phyloP scores from a whole-genome alignment of 225 moss, liverwort and hornwort species.

The Bryoerythrophyllum caledonicum region DNA sequence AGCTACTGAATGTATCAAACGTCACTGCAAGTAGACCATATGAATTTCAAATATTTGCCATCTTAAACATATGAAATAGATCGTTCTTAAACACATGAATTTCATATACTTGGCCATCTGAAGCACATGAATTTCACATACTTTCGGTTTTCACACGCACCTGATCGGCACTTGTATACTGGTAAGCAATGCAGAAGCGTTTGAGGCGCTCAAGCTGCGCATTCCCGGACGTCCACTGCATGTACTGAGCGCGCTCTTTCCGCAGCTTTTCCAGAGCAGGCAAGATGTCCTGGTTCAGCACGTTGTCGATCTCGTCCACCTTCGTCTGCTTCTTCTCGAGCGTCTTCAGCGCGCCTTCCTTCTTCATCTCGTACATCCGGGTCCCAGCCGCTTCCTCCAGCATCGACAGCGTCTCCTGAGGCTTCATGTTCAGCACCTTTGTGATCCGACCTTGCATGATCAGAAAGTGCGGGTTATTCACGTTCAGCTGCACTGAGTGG shows the following conservation, averaged over 20 bases:
- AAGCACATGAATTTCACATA: background rate
- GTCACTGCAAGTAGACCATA: background rate
- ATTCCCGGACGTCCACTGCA: slow-evolving; percentile 88
- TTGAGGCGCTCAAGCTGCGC: slow-evolving; percentile 81
- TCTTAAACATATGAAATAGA: background rate
- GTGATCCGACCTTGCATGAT: slow-evolving; percentile 99
- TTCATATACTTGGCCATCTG: background rate
- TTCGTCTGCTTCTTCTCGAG: slow-evolving; percentile 92
- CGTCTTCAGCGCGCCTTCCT: slow-evolving; percentile 83
- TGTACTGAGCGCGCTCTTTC: slow-evolving; percentile 91
- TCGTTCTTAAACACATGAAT: background rate
- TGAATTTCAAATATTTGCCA: background rate
- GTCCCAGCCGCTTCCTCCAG: slow-evolving; percentile 99
- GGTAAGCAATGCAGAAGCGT: slow-evolving; percentile 85
- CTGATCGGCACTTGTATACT: slow-evolving; percentile 75
- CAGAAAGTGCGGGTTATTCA: slow-evolving; percentile 96
- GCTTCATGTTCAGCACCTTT: slow-evolving; percentile 98
- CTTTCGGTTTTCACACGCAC: slow-evolving; percentile 12
- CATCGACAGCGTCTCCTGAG: slow-evolving; percentile 95
- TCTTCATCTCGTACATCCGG: slow-evolving; percentile 96
- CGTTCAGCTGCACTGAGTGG: slow-evolving; percentile 96
- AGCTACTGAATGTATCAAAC: background rate
- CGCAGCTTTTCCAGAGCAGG: slow-evolving; percentile 95
- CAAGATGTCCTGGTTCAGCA: slow-evolving; percentile 84
- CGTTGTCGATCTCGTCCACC: slow-evolving; percentile 90